Base-by-base conservation (phyloP, 1,284 basidiomycete species). In the Papiliotrema nemorosa region DNA sequence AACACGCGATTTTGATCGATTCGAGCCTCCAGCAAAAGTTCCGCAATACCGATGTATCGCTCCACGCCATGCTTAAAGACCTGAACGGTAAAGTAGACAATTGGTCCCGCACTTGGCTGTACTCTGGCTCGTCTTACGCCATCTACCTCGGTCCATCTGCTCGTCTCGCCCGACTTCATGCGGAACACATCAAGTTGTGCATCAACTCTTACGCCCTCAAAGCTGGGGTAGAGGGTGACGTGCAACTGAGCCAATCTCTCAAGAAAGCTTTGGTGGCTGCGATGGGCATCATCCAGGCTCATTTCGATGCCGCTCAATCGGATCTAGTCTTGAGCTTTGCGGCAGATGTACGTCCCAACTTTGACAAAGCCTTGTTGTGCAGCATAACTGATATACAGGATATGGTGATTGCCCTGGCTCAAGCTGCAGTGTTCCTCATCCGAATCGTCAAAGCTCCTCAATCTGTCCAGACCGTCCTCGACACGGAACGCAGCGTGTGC, bases 341-440 rank as follows among this genome's bases (percentile, higher is more conserved):
- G 1, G 63, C 63, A 2, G 67, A 69, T 49, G 64, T 66, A 49
- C 57, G 3, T n/a, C 24, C 18, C 13, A 12, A 5, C 16, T 24
- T 2, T 5, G 46, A 18, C 14, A 16, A 31, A 10, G 36, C 12
- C 31, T 18, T 21, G n/a, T 2, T 26, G 14, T 5, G n/a, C n/a
- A n/a, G n/a, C 35, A 16, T 38, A 6, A 4, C 5, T 25, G 22
- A 22, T 4, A 5, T 5, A 31, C 36, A 66, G 64, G 67, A 69
- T 51, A 48, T 67, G 9, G 66, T 63, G 3, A 66, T 64, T 40
- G 62, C 67, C 1, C 57, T 69, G 6, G 57, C 67, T 3, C 64
- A 69, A 49, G 60, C 67, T 3, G 67, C 67, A 12, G 52, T 66
- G 33, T 69, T 69, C 53, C 55, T 69, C 14, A 56, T 67, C 27